These are phyloP conservation scores for Amaranthus palmeri DNA, from an alignment of 148 eudicot genomes.

Conservation along the genomic window DNA sequence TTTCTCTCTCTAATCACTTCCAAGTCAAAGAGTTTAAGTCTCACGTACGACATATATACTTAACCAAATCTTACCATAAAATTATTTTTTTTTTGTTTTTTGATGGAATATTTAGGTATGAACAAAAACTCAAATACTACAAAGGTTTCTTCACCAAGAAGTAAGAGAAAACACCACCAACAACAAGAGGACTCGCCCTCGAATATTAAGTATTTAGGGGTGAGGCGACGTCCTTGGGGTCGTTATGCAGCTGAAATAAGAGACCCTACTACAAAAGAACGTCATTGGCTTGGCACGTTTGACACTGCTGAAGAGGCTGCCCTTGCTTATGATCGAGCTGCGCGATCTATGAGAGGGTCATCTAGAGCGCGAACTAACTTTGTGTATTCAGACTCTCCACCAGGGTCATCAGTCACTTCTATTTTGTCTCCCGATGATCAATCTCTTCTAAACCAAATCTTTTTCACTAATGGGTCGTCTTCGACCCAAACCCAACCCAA, in stretches of 20 bases:
- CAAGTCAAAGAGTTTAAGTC: slow-evolving; percentile 4
- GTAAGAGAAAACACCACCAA: slow-evolving; percentile 28
- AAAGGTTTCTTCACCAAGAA: slow-evolving; percentile 27
- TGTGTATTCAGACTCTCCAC: slow-evolving; percentile 29
- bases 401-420: slow-evolving; percentile 32
- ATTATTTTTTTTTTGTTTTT: not conserved
- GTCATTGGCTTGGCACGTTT: slow-evolving; percentile 38
- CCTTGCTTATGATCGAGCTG: slow-evolving; percentile 34
- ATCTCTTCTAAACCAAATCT: slow-evolving; percentile 26
- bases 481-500: slow-evolving; percentile 13
- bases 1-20: slow-evolving; percentile 1
- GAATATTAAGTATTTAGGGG: slow-evolving; percentile 24
- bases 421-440: slow-evolving; percentile 33
- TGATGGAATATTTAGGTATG: slow-evolving; percentile 5
- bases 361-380: slow-evolving; percentile 33
- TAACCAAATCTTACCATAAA: too few species aligned
- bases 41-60: slow-evolving; percentile 5
- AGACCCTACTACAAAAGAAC: slow-evolving; percentile 35
- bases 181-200: slow-evolving; percentile 17
- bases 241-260: slow-evolving; percentile 35
- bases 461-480: slow-evolving; percentile 16
- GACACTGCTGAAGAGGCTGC: slow-evolving; percentile 40
- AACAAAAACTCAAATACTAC: slow-evolving; percentile 12
- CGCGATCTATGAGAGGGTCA: slow-evolving; percentile 37
- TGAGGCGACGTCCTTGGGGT: slow-evolving; percentile 33